These are phyloP conservation scores for Nakaseomyces sp. DNA, from an alignment of 1,139 yeast species.

Conservation along the genomic window DNA sequence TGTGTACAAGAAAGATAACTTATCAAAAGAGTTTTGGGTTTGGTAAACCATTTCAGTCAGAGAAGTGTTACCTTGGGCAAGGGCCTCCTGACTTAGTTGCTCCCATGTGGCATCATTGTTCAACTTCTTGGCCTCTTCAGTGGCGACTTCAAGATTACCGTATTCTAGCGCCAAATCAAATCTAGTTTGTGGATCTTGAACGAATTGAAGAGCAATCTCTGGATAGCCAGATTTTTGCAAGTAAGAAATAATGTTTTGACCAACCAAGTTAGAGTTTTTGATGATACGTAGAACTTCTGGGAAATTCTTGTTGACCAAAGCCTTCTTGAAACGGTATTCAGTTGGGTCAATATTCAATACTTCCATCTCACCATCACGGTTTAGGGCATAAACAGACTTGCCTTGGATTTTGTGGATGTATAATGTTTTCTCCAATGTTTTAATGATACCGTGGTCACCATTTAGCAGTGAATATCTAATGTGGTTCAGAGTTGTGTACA, in stretches of 20 bases:
- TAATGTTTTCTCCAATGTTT: conserved; percentile 84
- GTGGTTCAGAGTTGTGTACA: conserved; percentile 91
- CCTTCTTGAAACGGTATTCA: conserved; percentile 91
- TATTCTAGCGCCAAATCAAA: conserved; percentile 93
- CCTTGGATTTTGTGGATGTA: conserved; percentile 71
- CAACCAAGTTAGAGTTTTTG: conserved; percentile 82
- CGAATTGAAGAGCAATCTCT: conserved; percentile 89
- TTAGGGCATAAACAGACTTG: conserved; percentile 66
- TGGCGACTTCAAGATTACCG: conserved; percentile 80
- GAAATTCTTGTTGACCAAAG: conserved; percentile 82
- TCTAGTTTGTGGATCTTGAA: conserved; percentile 91
- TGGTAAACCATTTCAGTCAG: conserved; percentile 85
- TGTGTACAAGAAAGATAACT: conserved; percentile 79
- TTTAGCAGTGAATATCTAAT: conserved; percentile 86
- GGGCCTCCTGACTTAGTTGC: conserved; percentile 75
- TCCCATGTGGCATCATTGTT: conserved; percentile 69
- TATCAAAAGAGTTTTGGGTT: conserved; percentile 77
- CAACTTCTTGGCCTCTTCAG: conserved; percentile 75
- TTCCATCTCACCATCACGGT: conserved; percentile 79
- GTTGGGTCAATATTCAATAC: conserved; percentile 82
- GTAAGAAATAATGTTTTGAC: conserved; percentile 93
- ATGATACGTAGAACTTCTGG: conserved; percentile 87
- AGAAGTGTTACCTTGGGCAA: conserved; percentile 79
- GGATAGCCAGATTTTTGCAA: conserved; percentile 94
- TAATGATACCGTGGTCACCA: conserved; percentile 91